phyloP scores from a whole-genome alignment of 1,139 yeast genomes.

The Pichia sp. region DNA sequence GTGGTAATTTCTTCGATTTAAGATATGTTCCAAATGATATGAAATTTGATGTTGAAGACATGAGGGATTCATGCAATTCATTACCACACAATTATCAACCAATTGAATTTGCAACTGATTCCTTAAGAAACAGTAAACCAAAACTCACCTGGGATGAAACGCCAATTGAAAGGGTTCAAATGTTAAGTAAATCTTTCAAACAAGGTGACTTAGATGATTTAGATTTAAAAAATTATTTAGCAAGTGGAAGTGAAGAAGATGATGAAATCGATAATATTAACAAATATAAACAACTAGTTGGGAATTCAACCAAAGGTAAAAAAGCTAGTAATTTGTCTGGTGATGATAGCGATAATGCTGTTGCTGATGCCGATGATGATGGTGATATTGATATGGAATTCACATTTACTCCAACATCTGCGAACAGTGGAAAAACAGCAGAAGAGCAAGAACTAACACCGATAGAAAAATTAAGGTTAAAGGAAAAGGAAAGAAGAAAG shows the following conservation, averaged over 20 bases:
- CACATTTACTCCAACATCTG: slow-evolving; percentile 86
- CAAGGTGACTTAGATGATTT: slow-evolving; percentile 91
- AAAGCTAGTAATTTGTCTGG: slow-evolving; percentile 20
- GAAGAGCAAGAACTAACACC: slow-evolving; percentile 58
- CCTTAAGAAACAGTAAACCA: slow-evolving; percentile 88
- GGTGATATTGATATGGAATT: slow-evolving; percentile 90
- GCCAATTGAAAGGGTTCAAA: slow-evolving; percentile 78
- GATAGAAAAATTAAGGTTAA: slow-evolving; percentile 74
- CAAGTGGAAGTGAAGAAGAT: slow-evolving; percentile 72
- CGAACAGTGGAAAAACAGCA: slow-evolving; percentile 27
- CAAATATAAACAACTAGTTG: slow-evolving; percentile 58
- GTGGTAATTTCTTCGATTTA: slow-evolving; percentile 89
- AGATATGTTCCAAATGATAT: slow-evolving; percentile 89
- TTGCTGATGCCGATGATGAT: too few relatives aligned
- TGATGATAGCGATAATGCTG: slow-evolving; percentile 58
- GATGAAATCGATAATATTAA: slow-evolving; percentile 35
- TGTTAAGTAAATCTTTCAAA: slow-evolving; percentile 75
- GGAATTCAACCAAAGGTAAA: slow-evolving; percentile 28
- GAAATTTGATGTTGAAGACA: slow-evolving; percentile 65
- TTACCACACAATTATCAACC: slow-evolving; percentile 81
- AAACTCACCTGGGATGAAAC: slow-evolving; percentile 98
- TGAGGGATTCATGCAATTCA: slow-evolving; percentile 64
- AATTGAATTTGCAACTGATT: slow-evolving; percentile 82
- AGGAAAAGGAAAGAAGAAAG: slow-evolving; percentile 88
- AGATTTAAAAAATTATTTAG: slow-evolving; percentile 94